Conservation (phyloP, 768 basidiomycete species). For the Leccinum fibrillosum region DNA sequence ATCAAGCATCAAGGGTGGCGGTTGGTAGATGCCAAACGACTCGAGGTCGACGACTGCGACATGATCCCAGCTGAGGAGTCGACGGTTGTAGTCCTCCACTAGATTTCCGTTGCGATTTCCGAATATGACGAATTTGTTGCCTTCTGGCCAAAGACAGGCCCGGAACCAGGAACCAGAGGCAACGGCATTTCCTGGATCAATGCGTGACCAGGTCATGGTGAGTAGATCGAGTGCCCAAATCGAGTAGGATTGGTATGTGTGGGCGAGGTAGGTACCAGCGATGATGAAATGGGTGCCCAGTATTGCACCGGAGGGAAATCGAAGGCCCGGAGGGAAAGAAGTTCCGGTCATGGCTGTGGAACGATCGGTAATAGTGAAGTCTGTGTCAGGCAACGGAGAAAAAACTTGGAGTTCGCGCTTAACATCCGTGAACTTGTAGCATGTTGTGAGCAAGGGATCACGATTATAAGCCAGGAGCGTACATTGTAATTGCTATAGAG, state of each 20-base stretch:
- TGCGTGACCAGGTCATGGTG: conserved; percentile 80
- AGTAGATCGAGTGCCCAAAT: conserved; percentile 92
- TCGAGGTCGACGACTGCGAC: conserved; percentile 89
- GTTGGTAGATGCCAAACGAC: conserved; percentile 93
- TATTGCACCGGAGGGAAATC: conserved; percentile 94
- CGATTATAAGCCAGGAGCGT: conserved; percentile 26
- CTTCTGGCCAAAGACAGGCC: conserved; percentile 80
- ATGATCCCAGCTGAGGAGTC: conserved; percentile 89
- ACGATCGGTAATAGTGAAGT: conserved; percentile 77
- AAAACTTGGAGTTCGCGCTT: conserved; percentile 93
- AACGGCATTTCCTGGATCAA: conserved; percentile 85
- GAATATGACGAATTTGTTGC: conserved; percentile 86
- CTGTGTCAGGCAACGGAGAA: conserved; percentile 70
- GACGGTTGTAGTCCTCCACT: conserved; percentile 89
- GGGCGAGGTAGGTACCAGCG: conserved; percentile 93
- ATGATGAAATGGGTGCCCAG: conserved; percentile 90
- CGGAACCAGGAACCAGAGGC: conserved; percentile 93
- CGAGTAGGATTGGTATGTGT: conserved; percentile 91
- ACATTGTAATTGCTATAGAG: conserved; percentile 97
- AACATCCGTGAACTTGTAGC: conserved; percentile 81
- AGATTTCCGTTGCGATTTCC: conserved; percentile 87
- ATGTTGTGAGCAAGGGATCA: conserved; percentile 7
- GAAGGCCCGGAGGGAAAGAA: conserved; percentile 88
- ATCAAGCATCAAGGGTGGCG: conserved; percentile 64
- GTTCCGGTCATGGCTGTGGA: conserved; percentile 78